Evolutionary conservation across 345 rosid species (phyloP).

Genomic region (Hevea brasiliensis): DNA sequence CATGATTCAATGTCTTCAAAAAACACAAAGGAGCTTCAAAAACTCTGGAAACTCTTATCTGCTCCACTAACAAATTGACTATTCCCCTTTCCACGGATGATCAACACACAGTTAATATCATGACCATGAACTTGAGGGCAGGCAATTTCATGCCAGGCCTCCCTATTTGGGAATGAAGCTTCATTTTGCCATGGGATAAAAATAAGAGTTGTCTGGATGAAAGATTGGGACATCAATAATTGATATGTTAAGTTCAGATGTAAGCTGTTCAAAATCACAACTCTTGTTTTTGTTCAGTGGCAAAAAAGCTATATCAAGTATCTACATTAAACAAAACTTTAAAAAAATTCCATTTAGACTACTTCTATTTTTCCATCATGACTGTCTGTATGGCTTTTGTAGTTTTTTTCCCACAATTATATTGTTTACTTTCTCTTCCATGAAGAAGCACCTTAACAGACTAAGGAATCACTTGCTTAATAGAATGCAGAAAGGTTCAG

Average conservation of each 20-base stretch:
- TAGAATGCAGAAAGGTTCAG: not conserved
- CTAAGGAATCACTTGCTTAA: not conserved
- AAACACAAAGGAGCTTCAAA: conserved; percentile 93
- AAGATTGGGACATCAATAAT: conserved; percentile 4
- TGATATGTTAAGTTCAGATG: not conserved
- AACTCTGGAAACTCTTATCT: conserved; percentile 89
- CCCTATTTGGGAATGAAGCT: conserved; percentile 32
- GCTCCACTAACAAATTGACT: conserved; percentile 95
- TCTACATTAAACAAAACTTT: not conserved
- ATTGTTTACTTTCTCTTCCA: not conserved
- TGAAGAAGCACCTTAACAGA: not conserved
- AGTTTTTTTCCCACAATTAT: not conserved
- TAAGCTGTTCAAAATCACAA: not conserved
- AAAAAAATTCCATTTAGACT: not conserved
- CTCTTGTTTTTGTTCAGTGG: not conserved
- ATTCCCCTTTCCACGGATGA: conserved; percentile 81
- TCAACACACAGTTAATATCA: conserved; percentile 76
- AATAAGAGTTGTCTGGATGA: conserved; percentile 65
- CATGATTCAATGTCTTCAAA: conserved; percentile 70
- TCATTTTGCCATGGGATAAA: conserved; percentile 78
- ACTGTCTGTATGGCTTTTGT: not conserved
- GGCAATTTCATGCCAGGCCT: conserved; percentile 85
- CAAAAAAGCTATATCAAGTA: not conserved
- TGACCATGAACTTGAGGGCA: conserved; percentile 99
- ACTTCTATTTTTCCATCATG: not conserved